Evolutionary conservation across 2,329 filamentous ascomycete genomes (phyloP), one percentile per base, ranked within the genome.

Genomic region (Tolypocladium tundrense): DNA sequence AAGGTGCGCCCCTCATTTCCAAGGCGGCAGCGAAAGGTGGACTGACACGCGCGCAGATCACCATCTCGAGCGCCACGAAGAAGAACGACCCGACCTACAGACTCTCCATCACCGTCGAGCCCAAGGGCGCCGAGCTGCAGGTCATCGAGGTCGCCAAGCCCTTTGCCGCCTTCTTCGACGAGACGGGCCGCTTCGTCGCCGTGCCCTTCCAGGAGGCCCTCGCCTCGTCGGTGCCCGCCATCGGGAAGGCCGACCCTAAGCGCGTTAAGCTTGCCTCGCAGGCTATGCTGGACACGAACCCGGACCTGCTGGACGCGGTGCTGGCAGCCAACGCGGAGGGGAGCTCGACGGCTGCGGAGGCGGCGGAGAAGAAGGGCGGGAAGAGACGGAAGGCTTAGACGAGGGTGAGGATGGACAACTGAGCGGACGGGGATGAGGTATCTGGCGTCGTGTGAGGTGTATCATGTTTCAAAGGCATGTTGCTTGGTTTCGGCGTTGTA

Each of bases 61-160:
- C 83, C 19, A 86, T 97, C 64, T 78, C 82, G 2, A 90, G 86
- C 43, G 83, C 81, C 1, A 85, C 84, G 1, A 87, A 88, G 68
- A 97, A 97, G 72, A 84, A 92, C 73, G 82, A 87, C 43, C 90
- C 91, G 1, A 81, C 85, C 51, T 99, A 99, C 77, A 82, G 88
- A 67, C 75, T 96, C 60, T 84, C 81, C 50, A 79, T 96, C 55
- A 80, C 78, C 53, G 73, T 84, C 57, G 77, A 76, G 41, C 54
- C 65, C 55, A 75, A 73, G 59, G 67, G 69, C 42, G 70, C 69
- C 60, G 69, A 71, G 55, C 63, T 71, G 45, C 68, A 79, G 60
- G 76, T 75, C 21, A 67, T 83, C 60, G 77, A 84, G 62, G 72
- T 91, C 60, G 73, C 79, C 61, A 80, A 81, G 51, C 80, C 87